Evolutionary conservation across 108 stramenopile species (phyloP).

Genomic region (Stephanodiscus minutulus): DNA sequence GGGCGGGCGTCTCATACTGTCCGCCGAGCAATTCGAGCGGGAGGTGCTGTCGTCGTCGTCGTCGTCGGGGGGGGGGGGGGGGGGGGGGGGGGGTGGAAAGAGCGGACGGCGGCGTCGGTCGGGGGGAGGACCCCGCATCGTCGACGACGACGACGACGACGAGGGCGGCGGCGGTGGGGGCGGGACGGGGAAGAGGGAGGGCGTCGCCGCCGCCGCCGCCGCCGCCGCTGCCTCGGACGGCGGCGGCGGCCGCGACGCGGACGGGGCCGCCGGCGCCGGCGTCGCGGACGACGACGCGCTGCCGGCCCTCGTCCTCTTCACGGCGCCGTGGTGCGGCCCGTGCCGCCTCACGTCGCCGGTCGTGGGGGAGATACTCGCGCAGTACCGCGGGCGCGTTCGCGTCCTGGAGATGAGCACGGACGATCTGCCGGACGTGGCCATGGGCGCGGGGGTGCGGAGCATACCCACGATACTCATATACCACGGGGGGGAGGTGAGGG

Average conservation of each 20-base stretch:
- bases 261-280: neutral
- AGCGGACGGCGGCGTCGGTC: neutral
- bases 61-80: neutral
- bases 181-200: neutral
- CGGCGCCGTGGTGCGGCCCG: slow-evolving; percentile 86
- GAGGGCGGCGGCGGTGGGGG: neutral
- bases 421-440: slow-evolving; percentile 80
- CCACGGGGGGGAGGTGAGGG: slow-evolving; percentile 56
- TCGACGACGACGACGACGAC: neutral
- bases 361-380: slow-evolving; percentile 77
- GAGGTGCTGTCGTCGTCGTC: slow-evolving; percentile 43
- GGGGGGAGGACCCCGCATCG: too few species aligned
- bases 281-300: slow-evolving; percentile 16
- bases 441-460: slow-evolving; percentile 67
- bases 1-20: slow-evolving; percentile 65
- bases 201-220: too few species aligned
- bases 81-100: neutral
- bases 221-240: neutral
- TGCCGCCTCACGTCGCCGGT: slow-evolving; percentile 79
- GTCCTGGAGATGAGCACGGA: slow-evolving; percentile 85
- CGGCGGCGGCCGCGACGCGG: neutral
- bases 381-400: slow-evolving; percentile 62
- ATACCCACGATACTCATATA: slow-evolving; percentile 90
- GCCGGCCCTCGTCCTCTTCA: slow-evolving; percentile 75
- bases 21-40: slow-evolving; percentile 60